These are phyloP conservation scores for Eucalyptus tenuipes DNA, from an alignment of 345 rosid species.

Conservation along the genomic window DNA sequence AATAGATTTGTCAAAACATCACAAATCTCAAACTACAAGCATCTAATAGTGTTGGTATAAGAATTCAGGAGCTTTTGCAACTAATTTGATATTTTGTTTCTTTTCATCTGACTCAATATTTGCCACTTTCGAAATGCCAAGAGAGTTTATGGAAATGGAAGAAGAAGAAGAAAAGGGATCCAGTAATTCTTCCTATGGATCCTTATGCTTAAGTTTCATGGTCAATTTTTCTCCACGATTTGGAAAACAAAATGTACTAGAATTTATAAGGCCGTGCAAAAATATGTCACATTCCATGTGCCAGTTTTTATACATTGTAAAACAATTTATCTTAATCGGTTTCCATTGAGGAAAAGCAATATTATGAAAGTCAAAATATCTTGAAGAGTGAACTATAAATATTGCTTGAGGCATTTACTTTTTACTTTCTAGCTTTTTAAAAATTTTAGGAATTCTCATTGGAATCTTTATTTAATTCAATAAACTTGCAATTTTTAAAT, in stretches of 20 bases:
- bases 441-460: no score
- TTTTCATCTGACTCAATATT: no score
- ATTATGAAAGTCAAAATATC: not conserved
- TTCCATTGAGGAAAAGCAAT: not conserved
- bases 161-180: not conserved
- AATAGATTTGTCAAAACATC: not conserved
- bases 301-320: not conserved
- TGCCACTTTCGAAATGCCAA: not conserved
- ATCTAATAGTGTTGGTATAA: no score
- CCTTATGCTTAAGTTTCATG: not conserved
- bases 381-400: no score
- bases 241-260: rapidly evolving
- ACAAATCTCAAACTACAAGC: not conserved
- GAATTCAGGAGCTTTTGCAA: not conserved
- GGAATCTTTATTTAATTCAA: no score
- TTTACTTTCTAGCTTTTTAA: no score
- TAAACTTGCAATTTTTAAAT: no score
- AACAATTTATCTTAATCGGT: not conserved
- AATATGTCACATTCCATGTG: not conserved
- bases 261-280: not conserved
- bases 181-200: rapidly evolving
- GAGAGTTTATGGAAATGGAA: not conserved
- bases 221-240: not conserved
- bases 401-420: no score
- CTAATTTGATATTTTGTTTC: not conserved